A percentile compares a stretch with the other conserved stretches of the same genome.
Evolutionary conservation across 129 eudicot genomes (phyloP).

Genomic region (Flaveria sonorensis): DNA sequence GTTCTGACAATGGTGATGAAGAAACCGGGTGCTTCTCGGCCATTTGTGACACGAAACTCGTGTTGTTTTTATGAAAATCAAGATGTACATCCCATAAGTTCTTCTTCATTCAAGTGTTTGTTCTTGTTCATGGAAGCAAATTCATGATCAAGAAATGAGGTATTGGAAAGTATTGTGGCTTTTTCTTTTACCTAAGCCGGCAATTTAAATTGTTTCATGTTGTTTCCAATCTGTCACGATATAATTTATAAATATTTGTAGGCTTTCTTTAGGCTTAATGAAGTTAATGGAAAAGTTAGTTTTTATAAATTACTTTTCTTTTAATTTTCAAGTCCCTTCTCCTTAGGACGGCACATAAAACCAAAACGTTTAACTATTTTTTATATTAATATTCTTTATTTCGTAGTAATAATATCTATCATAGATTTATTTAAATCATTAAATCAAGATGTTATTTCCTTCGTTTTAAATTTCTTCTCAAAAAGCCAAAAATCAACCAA

Average conservation of each 20-base stretch:
- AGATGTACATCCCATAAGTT: constrained; percentile 12
- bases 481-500: neutral
- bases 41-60: constrained; percentile 2
- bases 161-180: constrained; percentile 13
- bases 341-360: constrained; percentile 38
- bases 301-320: neutral
- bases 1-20: constrained; percentile 13
- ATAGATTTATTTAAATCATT: neutral
- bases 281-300: neutral
- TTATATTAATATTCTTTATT: neutral
- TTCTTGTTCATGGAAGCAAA: constrained; percentile 22
- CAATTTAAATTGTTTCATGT: constrained; percentile 30
- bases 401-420: neutral
- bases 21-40: constrained; percentile 17
- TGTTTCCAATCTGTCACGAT: constrained; percentile 23
- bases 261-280: neutral
- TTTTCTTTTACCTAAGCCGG: constrained; percentile 28
- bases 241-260: constrained; percentile 2
- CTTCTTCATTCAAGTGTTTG: constrained; percentile 6
- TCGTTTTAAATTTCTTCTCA: neutral
- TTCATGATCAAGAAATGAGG: constrained; percentile 15
- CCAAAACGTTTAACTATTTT: constrained; percentile 20
- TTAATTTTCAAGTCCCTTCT: constrained; percentile 15
- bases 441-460: neutral
- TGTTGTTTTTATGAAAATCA: neutral